Base-by-base conservation (phyloP, 23 red algal genomes). In the Cyanidium caldarium region DNA sequence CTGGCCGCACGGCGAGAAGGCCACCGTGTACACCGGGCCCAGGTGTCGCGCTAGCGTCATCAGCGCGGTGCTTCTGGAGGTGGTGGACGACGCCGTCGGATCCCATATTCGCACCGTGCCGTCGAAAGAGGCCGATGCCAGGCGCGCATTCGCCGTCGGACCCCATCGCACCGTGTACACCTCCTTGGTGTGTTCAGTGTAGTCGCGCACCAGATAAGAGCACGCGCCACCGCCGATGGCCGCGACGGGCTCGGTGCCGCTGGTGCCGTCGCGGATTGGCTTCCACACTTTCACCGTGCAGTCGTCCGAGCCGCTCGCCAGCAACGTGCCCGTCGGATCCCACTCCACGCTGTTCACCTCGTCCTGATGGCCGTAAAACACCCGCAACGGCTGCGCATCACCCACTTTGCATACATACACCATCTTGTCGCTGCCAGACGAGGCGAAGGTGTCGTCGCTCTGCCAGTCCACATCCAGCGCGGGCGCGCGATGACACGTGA, bases 61-160 rank as follows among this genome's bases (percentile, higher is more conserved):
- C 25, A 84, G n/a, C 43, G 69, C 77, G 34, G 65, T 69, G 1
- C 87, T 69, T 3, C 81, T 39, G n/a, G n/a, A n/a, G 7, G 7
- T 28, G 51, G 13, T 28, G 5, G 13, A 16, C 7, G 10, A 16
- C n/a, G 19, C n/a, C 23, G 51, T 28, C 5, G 51, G 51, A 57
- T 98, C 84, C 92, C 92, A 98, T 17, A 98, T 34, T 40, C 83
- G 87, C 37, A 88, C 84, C 38, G 86, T 88, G 37, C 75, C 36
- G 74, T 98, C 92, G 40, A 98, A 98, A 34, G 92, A 98, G 21
- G 84, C 92, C 16, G 84, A 80, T 1, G 92, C 92, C 15, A 98
- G 80, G 44, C 85, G 70, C 17, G 77, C 66, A 44, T 80, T 80
- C 1, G 40, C 67, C 21, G 37, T 80, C 17, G 92, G 92, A 3